Evolutionary conservation across 352 stramenopile species (phyloP).

Genomic region (Phytophthora rubi): DNA sequence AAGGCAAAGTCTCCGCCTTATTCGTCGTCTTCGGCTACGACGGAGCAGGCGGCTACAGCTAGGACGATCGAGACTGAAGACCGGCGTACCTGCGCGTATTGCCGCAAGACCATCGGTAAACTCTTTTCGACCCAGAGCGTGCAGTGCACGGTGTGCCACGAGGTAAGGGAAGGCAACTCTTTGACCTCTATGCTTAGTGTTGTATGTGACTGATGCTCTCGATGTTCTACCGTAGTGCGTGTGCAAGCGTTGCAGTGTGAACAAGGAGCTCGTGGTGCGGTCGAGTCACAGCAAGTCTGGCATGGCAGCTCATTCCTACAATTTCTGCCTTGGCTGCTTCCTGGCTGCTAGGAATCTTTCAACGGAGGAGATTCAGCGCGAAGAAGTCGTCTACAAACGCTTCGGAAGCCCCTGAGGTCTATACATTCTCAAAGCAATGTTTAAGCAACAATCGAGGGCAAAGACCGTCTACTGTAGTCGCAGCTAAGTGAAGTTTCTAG

Average conservation of each 20-base stretch:
- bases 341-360: conserved; percentile 35
- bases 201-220: neutral
- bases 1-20: conserved; percentile 32
- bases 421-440: neutral
- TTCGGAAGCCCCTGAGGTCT: neutral
- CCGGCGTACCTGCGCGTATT: conserved; percentile 10
- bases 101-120: conserved; percentile 24
- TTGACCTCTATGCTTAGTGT: neutral
- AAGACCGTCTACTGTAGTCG: no score
- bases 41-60: neutral
- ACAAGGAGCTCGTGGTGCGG: conserved; percentile 33
- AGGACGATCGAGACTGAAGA: conserved; percentile 7
- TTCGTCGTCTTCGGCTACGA: conserved; percentile 13
- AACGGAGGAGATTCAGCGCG: conserved; percentile 37
- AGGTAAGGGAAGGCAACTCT: conserved; percentile 12
- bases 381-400: conserved; percentile 37
- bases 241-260: conserved; percentile 35
- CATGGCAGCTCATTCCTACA: conserved; percentile 30
- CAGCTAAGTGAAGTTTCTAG: conserved; percentile 43
- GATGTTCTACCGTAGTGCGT: conserved; percentile 16
- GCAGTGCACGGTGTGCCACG: conserved; percentile 29
- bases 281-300: conserved; percentile 16
- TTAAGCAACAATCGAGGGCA: no score
- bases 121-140: conserved; percentile 27
- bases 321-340: conserved; percentile 51